These are phyloP conservation scores for Emmonsiellopsis sp. DNA, from an alignment of 2,329 filamentous ascomycete genomes.

Conservation along the genomic window DNA sequence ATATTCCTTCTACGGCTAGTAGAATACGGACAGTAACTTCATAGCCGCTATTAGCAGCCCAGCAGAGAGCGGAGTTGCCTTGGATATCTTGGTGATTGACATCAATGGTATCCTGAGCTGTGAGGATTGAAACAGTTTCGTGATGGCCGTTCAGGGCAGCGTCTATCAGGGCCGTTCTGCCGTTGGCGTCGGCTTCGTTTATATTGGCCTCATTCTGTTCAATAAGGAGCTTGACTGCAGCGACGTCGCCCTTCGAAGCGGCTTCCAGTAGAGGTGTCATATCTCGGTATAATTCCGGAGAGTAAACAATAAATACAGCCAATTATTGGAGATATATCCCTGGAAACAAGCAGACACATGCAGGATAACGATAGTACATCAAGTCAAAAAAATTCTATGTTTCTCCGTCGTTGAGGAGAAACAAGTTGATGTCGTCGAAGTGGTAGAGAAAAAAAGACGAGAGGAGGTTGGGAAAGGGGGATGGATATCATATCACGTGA, in stretches of 20 bases:
- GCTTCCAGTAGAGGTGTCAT: background rate
- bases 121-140: background rate
- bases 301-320: no score
- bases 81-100: background rate
- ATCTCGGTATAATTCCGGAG: no score
- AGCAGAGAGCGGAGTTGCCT: background rate
- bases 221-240: background rate
- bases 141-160: slow-evolving; percentile 6
- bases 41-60: background rate
- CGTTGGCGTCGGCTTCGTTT: slow-evolving; percentile 7
- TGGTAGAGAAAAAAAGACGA: background rate
- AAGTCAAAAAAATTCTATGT: no score
- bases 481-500: background rate
- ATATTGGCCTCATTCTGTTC: background rate
- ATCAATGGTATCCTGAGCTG: background rate
- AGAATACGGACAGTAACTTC: no score
- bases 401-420: no score
- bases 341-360: no score
- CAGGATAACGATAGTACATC: no score
- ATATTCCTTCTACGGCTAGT: no score
- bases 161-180: slow-evolving; percentile 8
- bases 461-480: background rate
- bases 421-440: no score
- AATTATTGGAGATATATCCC: no score
- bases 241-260: background rate